Evolutionary conservation across 331 rosid genomes (phyloP).

Genomic region (Malus hybrid): DNA sequence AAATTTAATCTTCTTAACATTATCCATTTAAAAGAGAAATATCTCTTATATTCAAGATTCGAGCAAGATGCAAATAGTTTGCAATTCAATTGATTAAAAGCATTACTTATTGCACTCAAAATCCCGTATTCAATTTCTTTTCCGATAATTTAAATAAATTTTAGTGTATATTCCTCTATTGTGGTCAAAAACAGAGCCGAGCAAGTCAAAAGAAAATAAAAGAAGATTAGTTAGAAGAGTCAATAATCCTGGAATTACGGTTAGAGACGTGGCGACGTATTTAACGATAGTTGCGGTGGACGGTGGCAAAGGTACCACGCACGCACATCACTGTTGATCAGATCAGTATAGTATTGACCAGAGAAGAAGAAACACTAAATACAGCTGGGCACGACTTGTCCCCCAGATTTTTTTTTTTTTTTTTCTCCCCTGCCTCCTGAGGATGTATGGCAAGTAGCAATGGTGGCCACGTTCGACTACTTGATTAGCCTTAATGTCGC

Average conservation of each 20-base stretch:
- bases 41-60: no score
- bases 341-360: neutral
- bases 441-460: neutral
- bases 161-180: no score
- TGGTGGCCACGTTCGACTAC: neutral
- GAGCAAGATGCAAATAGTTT: no score
- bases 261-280: neutral
- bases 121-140: no score
- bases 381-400: neutral
- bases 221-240: no score
- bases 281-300: neutral
- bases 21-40: no score
- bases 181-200: no score
- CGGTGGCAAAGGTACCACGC: neutral
- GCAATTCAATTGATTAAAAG: no score
- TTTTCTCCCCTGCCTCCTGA: neutral
- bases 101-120: no score
- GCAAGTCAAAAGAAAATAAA: neutral
- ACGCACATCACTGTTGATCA: neutral
- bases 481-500: neutral
- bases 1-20: no score
- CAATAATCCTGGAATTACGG: neutral
- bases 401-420: neutral
- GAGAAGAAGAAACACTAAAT: neutral
- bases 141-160: no score